Evolutionary conservation across 257 asterid species (phyloP), one percentile per base, ranked within the genome.

Genomic region (Voacanga thouarsii): DNA sequence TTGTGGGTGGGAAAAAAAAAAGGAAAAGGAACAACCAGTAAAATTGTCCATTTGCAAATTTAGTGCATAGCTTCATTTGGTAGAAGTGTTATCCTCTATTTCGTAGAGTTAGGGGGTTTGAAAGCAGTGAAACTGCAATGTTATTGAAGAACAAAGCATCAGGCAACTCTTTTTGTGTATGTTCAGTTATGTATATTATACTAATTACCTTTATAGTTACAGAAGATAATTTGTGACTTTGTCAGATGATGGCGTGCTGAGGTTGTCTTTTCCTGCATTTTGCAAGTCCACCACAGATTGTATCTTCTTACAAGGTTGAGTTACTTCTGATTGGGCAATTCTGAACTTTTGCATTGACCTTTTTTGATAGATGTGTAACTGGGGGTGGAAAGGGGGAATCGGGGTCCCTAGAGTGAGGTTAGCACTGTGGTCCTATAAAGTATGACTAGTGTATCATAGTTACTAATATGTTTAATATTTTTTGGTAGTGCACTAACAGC

Each of bases 31-130:
- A 59, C 39, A n/a, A 8, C 60, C 7, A 1, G 59, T 41, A 74
- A 26, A 5, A 8, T 30, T 71, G 72, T 30, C 64, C 64, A 49
- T 70, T 59, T 28, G 63, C 72, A 47, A n/a, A 72, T 66, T 51
- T 71, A 33, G 68, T n/a, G 57, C 60, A n/a, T 21, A 39, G 82
- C 47, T 44, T 24, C 24, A 3, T 45, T 78, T 78, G 72, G 53
- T 56, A 63, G 28, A 65, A 23, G 23, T 70, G 21, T 45, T 18
- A 28, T 45, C 57, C 28, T 26, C 55, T 19, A 30, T 26, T 47
- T 70, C 18, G 53, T 21, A 33, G 53, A 70, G 21, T 6, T 41
- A 71, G 43, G 71, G 77, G 39, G 47, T 71, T 23, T 28, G 44
- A 41, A 70, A 65, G 33, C 53, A 18, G 77, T 26, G 43, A 70